Conservation (phyloP, 2,329 filamentous ascomycete species). For the Ceratocystis alfenasii region DNA sequence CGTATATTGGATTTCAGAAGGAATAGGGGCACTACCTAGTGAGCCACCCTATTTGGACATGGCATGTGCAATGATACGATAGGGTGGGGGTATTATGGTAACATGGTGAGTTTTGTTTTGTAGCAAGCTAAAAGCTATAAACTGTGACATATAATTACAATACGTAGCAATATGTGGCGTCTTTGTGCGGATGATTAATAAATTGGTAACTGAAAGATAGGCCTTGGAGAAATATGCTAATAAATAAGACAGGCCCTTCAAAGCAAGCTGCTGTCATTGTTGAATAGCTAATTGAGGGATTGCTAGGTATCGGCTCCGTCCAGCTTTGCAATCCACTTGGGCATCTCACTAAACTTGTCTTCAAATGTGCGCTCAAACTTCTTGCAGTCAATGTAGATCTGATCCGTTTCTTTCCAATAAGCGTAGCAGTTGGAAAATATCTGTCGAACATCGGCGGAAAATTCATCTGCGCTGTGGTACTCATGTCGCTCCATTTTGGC, state of each 20-base stretch:
- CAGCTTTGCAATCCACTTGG: slow-evolving; percentile 48
- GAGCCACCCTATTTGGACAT: no score
- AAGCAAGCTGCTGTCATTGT: no score
- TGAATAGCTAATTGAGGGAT: no score
- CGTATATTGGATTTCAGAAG: no score
- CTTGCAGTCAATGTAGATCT: slow-evolving; percentile 44
- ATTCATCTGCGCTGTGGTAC: slow-evolving; percentile 43
- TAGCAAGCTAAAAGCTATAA: no score
- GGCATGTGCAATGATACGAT: no score
- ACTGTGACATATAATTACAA: neutral
- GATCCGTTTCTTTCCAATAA: slow-evolving; percentile 47
- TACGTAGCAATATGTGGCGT: neutral
- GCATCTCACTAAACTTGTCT: slow-evolving; percentile 47
- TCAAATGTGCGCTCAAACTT: slow-evolving; percentile 47
- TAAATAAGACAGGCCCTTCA: neutral
- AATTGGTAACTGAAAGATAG: neutral
- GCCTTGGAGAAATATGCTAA: neutral
- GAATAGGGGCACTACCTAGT: no score
- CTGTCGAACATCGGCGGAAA: slow-evolving; percentile 45
- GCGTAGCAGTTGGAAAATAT: slow-evolving; percentile 53
- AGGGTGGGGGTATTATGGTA: no score
- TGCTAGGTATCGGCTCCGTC: slow-evolving; percentile 23
- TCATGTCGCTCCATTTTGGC: slow-evolving; percentile 44
- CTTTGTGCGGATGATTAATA: neutral
- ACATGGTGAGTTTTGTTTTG: no score